Percentiles rank a stretch among this genome's conserved stretches.
These are phyloP conservation scores for Fusarium chlamydosporum DNA, from an alignment of 2,329 filamentous ascomycete species.

Conservation along the genomic window DNA sequence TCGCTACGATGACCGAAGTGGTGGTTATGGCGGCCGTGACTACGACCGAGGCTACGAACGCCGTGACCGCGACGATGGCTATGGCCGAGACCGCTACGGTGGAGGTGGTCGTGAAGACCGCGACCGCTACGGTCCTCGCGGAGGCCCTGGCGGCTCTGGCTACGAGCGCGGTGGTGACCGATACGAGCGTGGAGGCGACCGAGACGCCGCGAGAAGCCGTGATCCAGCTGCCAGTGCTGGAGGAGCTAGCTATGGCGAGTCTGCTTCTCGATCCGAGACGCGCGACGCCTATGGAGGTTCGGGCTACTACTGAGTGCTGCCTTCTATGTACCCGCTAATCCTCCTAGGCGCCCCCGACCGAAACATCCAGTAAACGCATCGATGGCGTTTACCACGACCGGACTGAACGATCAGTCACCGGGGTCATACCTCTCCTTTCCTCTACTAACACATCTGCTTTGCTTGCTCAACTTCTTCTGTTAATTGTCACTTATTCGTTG, in stretches of 20 bases:
- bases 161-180: constrained; percentile 62
- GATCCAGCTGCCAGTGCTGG: constrained; percentile 56
- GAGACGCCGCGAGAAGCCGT: constrained; percentile 58
- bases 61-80: constrained; percentile 59
- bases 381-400: constrained; percentile 28
- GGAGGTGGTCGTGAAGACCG: constrained; percentile 61
- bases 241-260: constrained; percentile 59
- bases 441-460: constrained; percentile 49
- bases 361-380: constrained; percentile 45
- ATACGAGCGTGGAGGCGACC: constrained; percentile 63
- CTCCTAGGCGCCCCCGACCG: constrained; percentile 52
- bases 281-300: constrained; percentile 63
- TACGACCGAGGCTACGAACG: constrained; percentile 71
- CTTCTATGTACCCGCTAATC: constrained; percentile 50
- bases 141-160: constrained; percentile 58
- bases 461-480: constrained; percentile 50
- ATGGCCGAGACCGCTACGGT: constrained; percentile 57
- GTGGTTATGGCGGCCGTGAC: constrained; percentile 65
- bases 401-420: constrained; percentile 38
- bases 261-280: constrained; percentile 59
- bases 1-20: constrained; percentile 61
- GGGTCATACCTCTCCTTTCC: constrained; percentile 49
- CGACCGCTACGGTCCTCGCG: constrained; percentile 59
- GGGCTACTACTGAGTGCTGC: constrained; percentile 45
- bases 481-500: constrained; percentile 45